Evolutionary conservation across 2,329 filamentous ascomycete species (phyloP).

Genomic region (Sclerotinia trifoliorum): DNA sequence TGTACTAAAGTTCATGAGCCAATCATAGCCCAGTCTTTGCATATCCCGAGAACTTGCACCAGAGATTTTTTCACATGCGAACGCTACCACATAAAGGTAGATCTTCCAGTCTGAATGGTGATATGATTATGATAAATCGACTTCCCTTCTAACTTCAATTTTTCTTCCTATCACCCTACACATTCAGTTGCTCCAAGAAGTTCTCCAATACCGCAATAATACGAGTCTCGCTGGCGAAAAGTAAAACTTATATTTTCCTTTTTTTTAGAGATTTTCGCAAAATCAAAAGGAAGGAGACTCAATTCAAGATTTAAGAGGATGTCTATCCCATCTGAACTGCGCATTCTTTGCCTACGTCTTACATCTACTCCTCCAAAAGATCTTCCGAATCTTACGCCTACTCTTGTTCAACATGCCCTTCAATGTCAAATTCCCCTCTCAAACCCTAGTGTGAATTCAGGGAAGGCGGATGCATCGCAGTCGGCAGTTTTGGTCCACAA

Average conservation of each 20-base stretch:
- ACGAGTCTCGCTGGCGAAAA: not conserved
- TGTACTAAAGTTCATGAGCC: not conserved
- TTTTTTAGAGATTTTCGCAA: not conserved
- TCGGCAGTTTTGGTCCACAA: slow-evolving; percentile 72
- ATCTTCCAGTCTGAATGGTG: not conserved
- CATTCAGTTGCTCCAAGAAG: not conserved
- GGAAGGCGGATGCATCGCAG: slow-evolving; percentile 62
- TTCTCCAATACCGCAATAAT: not conserved
- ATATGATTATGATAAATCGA: not conserved
- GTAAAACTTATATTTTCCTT: not conserved
- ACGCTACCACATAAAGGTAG: not conserved
- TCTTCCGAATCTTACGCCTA: slow-evolving; percentile 70
- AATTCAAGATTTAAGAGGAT: slow-evolving; percentile 25
- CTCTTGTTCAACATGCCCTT: slow-evolving; percentile 61
- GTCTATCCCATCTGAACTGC: slow-evolving; percentile 55
- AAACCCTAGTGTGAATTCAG: slow-evolving; percentile 56
- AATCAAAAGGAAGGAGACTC: not conserved
- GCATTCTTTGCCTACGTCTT: slow-evolving; percentile 66
- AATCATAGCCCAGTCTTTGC: not conserved
- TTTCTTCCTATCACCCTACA: not conserved
- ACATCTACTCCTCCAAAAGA: slow-evolving; percentile 69
- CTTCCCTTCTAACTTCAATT: not conserved
- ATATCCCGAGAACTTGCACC: not conserved
- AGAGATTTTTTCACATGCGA: not conserved
- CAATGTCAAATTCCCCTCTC: slow-evolving; percentile 63